Base-by-base conservation (phyloP, 768 basidiomycete genomes). In the Russula emetica region DNA sequence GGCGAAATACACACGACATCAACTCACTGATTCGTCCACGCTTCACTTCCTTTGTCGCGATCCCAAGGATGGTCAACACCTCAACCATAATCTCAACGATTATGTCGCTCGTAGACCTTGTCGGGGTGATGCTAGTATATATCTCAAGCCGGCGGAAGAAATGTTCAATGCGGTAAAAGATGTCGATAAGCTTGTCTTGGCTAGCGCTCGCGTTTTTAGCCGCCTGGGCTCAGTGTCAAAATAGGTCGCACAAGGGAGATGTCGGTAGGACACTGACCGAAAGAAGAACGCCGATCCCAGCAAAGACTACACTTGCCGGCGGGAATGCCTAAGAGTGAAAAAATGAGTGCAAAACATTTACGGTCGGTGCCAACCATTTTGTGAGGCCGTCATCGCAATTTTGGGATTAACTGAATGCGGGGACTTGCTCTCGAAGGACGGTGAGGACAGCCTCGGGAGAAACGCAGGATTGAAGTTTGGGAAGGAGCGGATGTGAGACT, bases 61-160 rank as follows among this genome's bases (percentile, higher is more conserved):
- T 24, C n/a, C 6, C 42, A n/a, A 58, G 10, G 20, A 58, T 45
- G 1, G 7, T n/a, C 10, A 58, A 13, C 1, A 58, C 30, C 16
- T 58, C 56, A 13, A 22, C 28, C 44, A 52, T 30, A 2, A 60
- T 60, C 26, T 60, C 11, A 1, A 52, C 28, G 6, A 30, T 1
- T 3, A 51, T 30, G 10, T 22, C 13, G 13, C 2, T 52, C 58
- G 52, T 60, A 5, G 50, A 18, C 3, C 11, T 2, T 14, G 58
- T 60, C 18, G 36, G 36, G 5, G 26, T 38, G 0, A 60, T n/a
- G 22, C 9, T 38, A 3, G 28, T 42, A n/a, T 60, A 51, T 9
- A 60, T 51, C 26, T 60, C 58, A 8, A 60, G 58, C 10, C 58
- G 58, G 1, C 0, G 20, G 38, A 60, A 52, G n/a, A 60, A 60